Percentiles rank a stretch among this genome's conserved stretches.
Evolutionary conservation across 345 rosid species (phyloP).

Genomic region (Populus pruinosa): DNA sequence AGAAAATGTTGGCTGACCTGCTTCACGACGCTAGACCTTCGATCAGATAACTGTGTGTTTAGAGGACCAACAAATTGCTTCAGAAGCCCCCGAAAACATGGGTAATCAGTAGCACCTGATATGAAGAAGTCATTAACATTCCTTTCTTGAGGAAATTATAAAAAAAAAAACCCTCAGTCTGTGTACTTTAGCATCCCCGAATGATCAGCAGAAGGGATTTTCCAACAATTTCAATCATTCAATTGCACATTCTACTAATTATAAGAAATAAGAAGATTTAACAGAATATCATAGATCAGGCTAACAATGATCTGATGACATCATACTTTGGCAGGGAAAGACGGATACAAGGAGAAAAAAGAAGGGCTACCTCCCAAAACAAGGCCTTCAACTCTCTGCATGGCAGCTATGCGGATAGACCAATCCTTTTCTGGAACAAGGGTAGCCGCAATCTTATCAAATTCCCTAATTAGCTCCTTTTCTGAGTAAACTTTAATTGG

Average conservation of each 20-base stretch:
- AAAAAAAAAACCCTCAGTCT: background rate
- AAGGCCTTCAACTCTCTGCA: slow-evolving; percentile 98
- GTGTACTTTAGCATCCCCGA: background rate
- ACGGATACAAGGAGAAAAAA: background rate
- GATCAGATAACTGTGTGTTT: slow-evolving; percentile 78
- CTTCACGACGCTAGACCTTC: slow-evolving; percentile 95
- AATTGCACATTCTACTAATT: background rate
- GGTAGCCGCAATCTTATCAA: slow-evolving; percentile 80
- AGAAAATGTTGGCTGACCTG: slow-evolving; percentile 47
- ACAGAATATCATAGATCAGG: too few species aligned
- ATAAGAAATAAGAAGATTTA: too few species aligned
- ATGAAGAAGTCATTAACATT: slow-evolving; percentile 14
- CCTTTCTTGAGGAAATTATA: slow-evolving; percentile 4
- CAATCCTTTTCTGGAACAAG: slow-evolving; percentile 99
- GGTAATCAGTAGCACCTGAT: slow-evolving; percentile 82
- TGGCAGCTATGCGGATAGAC: slow-evolving; percentile 94
- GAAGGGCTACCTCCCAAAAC: slow-evolving; percentile 67
- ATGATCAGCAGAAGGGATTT: background rate
- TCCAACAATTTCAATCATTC: too few species aligned
- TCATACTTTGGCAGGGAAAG: background rate
- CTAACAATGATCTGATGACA: background rate
- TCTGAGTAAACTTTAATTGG: slow-evolving; percentile 89
- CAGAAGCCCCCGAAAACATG: slow-evolving; percentile 82
- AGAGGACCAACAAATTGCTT: slow-evolving; percentile 91
- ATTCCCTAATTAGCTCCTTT: slow-evolving; percentile 86